phyloP scores from a whole-genome alignment of 371 early-diverging fungal genomes.

The Fennellomyces sp. region DNA sequence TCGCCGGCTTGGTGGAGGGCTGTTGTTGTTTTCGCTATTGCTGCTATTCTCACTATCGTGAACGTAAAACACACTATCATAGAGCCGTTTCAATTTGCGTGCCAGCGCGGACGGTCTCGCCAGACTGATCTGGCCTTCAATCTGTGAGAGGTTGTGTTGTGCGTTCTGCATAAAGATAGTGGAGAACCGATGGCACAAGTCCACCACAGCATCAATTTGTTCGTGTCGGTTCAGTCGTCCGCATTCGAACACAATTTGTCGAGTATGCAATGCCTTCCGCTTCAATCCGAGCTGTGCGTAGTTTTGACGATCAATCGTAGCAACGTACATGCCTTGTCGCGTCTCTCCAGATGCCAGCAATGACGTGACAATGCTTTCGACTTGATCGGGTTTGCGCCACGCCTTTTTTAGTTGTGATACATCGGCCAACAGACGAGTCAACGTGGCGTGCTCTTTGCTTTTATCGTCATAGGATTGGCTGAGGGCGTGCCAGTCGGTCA shows the following conservation, averaged over 20 bases:
- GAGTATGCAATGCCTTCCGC: conserved; percentile 16
- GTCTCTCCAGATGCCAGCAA: conserved; percentile 16
- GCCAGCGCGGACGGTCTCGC: conserved; percentile 15
- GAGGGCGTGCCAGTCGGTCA: conserved; percentile 30
- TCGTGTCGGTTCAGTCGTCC: conserved; percentile 11
- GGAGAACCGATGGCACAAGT: conserved; percentile 24
- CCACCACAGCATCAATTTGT: conserved; percentile 20
- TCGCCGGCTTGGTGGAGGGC: neutral
- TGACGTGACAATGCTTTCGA: conserved; percentile 22
- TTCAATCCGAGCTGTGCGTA: conserved; percentile 25
- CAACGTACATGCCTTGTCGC: conserved; percentile 16
- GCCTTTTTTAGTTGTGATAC: conserved; percentile 14
- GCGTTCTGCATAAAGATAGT: conserved; percentile 33
- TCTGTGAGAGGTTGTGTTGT: conserved; percentile 29
- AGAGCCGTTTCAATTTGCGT: conserved; percentile 7
- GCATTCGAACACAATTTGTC: conserved; percentile 31
- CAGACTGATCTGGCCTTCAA: conserved; percentile 15
- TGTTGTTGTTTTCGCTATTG: conserved; percentile 2
- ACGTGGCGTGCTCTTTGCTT: conserved; percentile 23
- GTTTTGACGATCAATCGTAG: conserved; percentile 26
- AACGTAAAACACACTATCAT: conserved; percentile 10
- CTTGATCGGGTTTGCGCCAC: conserved; percentile 23
- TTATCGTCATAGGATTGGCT: conserved; percentile 30
- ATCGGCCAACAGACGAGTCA: conserved; percentile 14
- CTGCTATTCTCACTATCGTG: neutral